A percentile compares a stretch with the other conserved stretches of the same genome.
Evolutionary conservation across 331 rosid genomes (phyloP).

Genomic region (Saraca asoca): DNA sequence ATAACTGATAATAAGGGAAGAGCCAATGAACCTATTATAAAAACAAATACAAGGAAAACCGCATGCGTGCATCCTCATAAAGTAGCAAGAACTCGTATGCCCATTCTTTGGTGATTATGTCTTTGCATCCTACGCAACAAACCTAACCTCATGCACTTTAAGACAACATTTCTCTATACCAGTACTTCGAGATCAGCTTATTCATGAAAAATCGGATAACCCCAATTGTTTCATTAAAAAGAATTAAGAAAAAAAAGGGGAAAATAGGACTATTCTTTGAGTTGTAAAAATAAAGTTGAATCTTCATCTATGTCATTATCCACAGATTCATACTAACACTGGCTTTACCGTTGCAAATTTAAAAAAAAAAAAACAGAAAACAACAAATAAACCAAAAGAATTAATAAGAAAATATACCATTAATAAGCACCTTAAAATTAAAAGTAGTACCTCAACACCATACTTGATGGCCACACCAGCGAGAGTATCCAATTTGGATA

Average conservation of each 20-base stretch:
- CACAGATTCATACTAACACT: constrained; percentile 24
- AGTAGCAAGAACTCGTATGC: neutral
- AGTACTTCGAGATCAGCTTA: constrained; percentile 17
- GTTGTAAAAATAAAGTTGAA: constrained; percentile 1
- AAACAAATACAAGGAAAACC: too few species aligned
- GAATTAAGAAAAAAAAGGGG: neutral
- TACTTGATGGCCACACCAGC: constrained; percentile 92
- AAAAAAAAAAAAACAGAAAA: neutral
- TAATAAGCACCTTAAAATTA: constrained; percentile 15
- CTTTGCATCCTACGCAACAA: neutral
- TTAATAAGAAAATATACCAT: constrained; percentile 13
- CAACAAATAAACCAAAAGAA: neutral
- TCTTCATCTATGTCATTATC: constrained; percentile 24
- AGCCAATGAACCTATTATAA: neutral
- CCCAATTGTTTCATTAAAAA: neutral
- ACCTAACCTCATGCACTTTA: neutral
- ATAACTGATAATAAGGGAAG: neutral
- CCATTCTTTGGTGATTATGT: neutral
- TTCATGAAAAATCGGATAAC: neutral
- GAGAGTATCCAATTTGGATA: constrained; percentile 78
- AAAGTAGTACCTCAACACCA: constrained; percentile 80
- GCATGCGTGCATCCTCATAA: neutral
- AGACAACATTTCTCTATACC: neutral
- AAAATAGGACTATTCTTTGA: neutral
- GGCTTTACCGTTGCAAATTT: neutral